Evolutionary conservation across 1,284 basidiomycete genomes (phyloP).

Genomic region (Microbotryum scabiosae): DNA sequence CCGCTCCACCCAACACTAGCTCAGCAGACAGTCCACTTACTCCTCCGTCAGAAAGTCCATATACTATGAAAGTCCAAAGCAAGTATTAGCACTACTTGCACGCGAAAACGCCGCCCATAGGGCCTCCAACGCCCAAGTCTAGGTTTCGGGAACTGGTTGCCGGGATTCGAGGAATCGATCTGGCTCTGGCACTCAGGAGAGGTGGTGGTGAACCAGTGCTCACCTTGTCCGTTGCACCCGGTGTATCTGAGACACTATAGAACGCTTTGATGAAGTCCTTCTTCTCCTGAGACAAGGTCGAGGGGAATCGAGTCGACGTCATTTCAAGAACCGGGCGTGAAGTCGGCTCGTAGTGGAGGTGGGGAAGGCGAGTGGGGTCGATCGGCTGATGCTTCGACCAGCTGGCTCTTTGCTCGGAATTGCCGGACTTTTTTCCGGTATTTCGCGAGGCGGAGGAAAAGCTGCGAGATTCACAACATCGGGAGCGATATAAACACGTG

Average conservation of each 20-base stretch:
- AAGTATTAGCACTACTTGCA: too few relatives aligned
- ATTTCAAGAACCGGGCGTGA: too few relatives aligned
- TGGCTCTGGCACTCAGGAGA: not conserved
- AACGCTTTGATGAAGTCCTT: not conserved
- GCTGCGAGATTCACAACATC: too few relatives aligned
- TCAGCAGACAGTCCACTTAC: not conserved
- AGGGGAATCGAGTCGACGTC: too few relatives aligned
- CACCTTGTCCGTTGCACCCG: not conserved
- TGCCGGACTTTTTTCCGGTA: too few relatives aligned
- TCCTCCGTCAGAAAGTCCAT: conserved; percentile 1
- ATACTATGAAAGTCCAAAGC: not conserved
- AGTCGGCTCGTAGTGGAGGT: too few relatives aligned
- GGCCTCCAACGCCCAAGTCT: not conserved
- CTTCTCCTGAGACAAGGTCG: too few relatives aligned
- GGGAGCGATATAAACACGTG: too few relatives aligned
- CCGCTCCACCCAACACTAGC: not conserved
- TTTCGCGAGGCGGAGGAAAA: too few relatives aligned
- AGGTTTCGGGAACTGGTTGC: not conserved
- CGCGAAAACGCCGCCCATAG: not conserved
- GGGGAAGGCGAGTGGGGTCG: too few relatives aligned
- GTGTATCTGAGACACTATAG: not conserved
- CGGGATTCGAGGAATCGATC: not conserved
- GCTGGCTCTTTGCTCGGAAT: too few relatives aligned
- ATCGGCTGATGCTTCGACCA: too few relatives aligned
- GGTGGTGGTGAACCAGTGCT: not conserved